phyloP scores from a whole-genome alignment of 1,139 yeast species.

The Candida dubliniensis region DNA sequence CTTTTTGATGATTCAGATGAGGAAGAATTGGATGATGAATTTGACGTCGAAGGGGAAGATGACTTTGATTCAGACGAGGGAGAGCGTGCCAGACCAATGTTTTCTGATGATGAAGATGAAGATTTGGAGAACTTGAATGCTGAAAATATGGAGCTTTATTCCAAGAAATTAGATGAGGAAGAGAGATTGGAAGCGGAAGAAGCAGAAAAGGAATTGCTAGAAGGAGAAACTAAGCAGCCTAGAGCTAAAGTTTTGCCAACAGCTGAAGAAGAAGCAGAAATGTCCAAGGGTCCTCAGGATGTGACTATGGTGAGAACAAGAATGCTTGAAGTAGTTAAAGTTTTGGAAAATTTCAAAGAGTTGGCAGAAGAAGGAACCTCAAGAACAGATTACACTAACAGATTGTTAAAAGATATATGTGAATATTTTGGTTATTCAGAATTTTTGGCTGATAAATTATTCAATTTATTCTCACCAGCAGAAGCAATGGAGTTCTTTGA shows the following conservation, averaged over 20 bases:
- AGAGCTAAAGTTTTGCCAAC: constrained; percentile 70
- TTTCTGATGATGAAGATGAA: constrained; percentile 74
- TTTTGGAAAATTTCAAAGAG: constrained; percentile 86
- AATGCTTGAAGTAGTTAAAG: constrained; percentile 93
- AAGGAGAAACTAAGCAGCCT: constrained; percentile 62
- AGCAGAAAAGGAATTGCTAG: constrained; percentile 72
- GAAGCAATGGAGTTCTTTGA: constrained; percentile 98
- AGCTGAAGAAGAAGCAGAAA: constrained; percentile 51
- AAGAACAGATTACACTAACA: constrained; percentile 75
- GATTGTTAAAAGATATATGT: constrained; percentile 81
- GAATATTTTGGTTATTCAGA: constrained; percentile 97
- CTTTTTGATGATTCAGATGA: constrained; percentile 76
- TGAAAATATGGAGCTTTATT: constrained; percentile 82
- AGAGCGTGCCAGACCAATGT: constrained; percentile 68
- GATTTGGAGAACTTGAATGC: constrained; percentile 81
- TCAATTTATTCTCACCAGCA: constrained; percentile 85
- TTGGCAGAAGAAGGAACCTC: constrained; percentile 85
- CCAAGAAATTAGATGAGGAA: constrained; percentile 68
- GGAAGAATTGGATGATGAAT: constrained; percentile 53
- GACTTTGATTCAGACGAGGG: constrained; percentile 58
- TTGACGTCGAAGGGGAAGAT: constrained; percentile 56
- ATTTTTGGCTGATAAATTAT: constrained; percentile 89
- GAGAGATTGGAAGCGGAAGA: constrained; percentile 73
- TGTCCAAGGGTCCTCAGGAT: constrained; percentile 59
- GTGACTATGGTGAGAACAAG: constrained; percentile 84